Percentiles rank a stretch among this genome's conserved stretches.
phyloP scores from a whole-genome alignment of 768 basidiomycete genomes.

The Dacryopinax primogenitus region DNA sequence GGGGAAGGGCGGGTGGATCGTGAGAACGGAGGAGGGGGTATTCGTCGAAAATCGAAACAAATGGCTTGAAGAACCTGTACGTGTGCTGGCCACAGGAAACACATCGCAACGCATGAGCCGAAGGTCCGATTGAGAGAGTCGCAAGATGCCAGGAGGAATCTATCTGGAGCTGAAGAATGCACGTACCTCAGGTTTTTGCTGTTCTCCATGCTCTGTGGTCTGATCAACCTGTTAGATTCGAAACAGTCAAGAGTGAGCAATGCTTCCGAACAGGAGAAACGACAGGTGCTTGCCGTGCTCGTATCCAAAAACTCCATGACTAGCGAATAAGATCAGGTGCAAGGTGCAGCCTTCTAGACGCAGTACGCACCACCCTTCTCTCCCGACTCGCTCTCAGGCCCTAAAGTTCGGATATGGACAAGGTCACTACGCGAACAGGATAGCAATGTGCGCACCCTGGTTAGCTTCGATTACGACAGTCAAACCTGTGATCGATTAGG shows the following conservation, averaged over 20 bases:
- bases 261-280: not conserved
- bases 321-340: not conserved
- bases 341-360: not conserved
- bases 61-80: conserved; percentile 4
- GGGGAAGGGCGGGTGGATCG: not conserved
- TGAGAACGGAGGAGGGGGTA: conserved; percentile 5
- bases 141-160: not conserved
- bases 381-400: not conserved
- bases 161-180: not conserved
- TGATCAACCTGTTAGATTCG: not conserved
- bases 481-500: not conserved
- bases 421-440: not conserved
- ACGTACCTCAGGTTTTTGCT: not conserved
- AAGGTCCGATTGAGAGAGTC: not conserved
- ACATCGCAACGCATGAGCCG: not conserved
- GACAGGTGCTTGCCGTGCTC: not conserved
- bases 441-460: not conserved
- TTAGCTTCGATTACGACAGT: not conserved
- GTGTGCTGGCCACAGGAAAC: not conserved
- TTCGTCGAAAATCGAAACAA: conserved; percentile 3
- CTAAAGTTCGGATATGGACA: not conserved
- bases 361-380: not conserved
- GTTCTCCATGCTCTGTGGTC: not conserved
- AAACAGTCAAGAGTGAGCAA: not conserved
- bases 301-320: not conserved